These are phyloP conservation scores for Mallotus repandus DNA, from an alignment of 441 rosid genomes.

Conservation along the genomic window DNA sequence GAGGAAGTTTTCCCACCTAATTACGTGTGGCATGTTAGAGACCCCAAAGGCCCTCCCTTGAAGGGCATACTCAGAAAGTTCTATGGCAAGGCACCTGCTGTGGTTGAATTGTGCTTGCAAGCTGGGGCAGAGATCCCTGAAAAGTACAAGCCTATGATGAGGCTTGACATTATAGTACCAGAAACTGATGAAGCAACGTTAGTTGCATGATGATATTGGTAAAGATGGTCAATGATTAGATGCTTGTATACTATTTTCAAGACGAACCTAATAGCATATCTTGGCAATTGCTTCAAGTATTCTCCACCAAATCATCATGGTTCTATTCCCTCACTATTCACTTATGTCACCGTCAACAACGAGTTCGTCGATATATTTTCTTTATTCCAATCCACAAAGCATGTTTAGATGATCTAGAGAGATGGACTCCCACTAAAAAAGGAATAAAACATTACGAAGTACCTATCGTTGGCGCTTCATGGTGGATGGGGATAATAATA, in stretches of 20 bases:
- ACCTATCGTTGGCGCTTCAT: too few relatives aligned
- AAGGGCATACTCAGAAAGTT: slow-evolving; percentile 57
- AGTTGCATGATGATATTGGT: slow-evolving; percentile 40
- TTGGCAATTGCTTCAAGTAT: neutral
- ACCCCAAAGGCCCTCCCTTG: slow-evolving; percentile 68
- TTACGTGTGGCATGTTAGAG: slow-evolving; percentile 77
- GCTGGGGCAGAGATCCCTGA: slow-evolving; percentile 59
- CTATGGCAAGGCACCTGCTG: slow-evolving; percentile 73
- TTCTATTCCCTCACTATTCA: neutral
- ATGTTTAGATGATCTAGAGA: too few relatives aligned
- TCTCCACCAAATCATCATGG: slow-evolving; percentile 1
- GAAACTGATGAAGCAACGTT: slow-evolving; percentile 52
- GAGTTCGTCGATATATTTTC: too few relatives aligned
- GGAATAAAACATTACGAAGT: too few relatives aligned
- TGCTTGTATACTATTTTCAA: slow-evolving; percentile 4
- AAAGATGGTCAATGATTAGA: neutral
- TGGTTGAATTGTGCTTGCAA: slow-evolving; percentile 60
- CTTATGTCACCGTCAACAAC: too few relatives aligned
- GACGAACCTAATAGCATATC: neutral
- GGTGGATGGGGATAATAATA: too few relatives aligned
- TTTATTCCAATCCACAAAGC: too few relatives aligned
- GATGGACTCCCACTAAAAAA: too few relatives aligned
- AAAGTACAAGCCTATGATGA: slow-evolving; percentile 74
- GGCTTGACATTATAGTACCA: slow-evolving; percentile 72
- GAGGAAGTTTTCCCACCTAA: slow-evolving; percentile 80